Base-by-base conservation (phyloP, 1,284 basidiomycete genomes). In the Sanguinoderma infundibulare region DNA sequence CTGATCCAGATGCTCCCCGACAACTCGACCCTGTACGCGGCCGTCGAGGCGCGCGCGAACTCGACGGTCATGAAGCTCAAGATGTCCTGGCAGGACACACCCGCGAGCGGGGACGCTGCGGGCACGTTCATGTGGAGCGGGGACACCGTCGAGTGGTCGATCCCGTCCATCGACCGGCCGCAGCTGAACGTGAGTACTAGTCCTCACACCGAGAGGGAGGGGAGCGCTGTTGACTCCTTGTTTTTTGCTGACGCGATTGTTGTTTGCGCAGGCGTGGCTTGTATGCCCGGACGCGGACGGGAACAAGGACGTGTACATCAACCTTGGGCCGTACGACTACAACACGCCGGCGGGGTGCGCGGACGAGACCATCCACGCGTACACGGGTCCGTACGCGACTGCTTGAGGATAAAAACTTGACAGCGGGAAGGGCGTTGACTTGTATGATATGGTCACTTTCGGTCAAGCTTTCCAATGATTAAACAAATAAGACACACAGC, bases 321-420 rank as follows among this genome's bases (percentile, higher is more conserved):
- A 88, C 72, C 79, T 88, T 24, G 86, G 86, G 14, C 67, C 79
- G 12, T 88, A 87, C 67, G 74, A 69, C 39, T 87, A 86, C 72
- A 73, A 78, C 72, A 87, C 86, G 0, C 86, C 86, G 2, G 77
- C 84, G 12, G 84, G 83, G 20, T 86, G 83, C 67, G 83, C 84
- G 5, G 86, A 87, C 70, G 78, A 87, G 75, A 87, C 86, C 0
- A 83, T 88, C 61, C 83, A 87, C 69, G 85, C 82, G 12, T 88
- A 87, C 72, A 87, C 85, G 5, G 86, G 84, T 7, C 70, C 78
- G 1, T 76, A 73, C 17, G 74, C 79, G 14, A 75, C 72, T 3
- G 63, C 71, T 8, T 75, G 66, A 72, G 20, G n/a, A 20, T 26
- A 6, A 24, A 44, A 44, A 26, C n/a, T n/a, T n/a, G n/a, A n/a